Conservation (phyloP, 2,329 filamentous ascomycete species). For the Venturiaceae sp. region DNA sequence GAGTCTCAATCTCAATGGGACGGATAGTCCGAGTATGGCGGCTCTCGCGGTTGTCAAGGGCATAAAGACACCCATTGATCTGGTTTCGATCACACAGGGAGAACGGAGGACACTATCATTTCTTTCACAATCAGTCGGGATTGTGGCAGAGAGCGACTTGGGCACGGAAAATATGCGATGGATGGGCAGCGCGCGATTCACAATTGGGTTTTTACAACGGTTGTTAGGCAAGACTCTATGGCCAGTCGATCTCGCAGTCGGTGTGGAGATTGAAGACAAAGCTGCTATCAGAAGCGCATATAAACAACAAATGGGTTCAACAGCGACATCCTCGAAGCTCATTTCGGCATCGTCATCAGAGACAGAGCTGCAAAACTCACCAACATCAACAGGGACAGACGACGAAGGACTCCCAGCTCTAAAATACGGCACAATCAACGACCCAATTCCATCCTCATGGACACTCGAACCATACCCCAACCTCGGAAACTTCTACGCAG, state of each 20-base stretch:
- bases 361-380: conserved; percentile 2
- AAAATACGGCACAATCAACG: conserved; percentile 69
- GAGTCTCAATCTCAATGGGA: conserved; percentile 81
- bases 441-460: conserved; percentile 71
- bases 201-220: conserved; percentile 70
- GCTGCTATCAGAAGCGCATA: conserved; percentile 21
- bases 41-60: conserved; percentile 84
- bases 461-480: conserved; percentile 62
- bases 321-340: conserved; percentile 8
- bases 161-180: conserved; percentile 85
- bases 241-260: conserved; percentile 80
- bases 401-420: conserved; percentile 54
- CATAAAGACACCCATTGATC: conserved; percentile 69
- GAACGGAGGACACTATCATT: conserved; percentile 69
- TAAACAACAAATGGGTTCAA: conserved; percentile 17
- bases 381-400: conserved; percentile 7
- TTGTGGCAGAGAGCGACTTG: conserved; percentile 83
- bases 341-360: conserved; percentile 1
- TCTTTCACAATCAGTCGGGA: conserved; percentile 79
- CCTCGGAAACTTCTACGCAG: conserved; percentile 86
- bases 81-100: conserved; percentile 74
- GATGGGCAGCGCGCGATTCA: conserved; percentile 84
- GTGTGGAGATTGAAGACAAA: conserved; percentile 73
- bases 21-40: conserved; percentile 62
- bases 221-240: conserved; percentile 70